A percentile compares a stretch with the other conserved stretches of the same genome.
Conservation (phyloP, 2,329 filamentous ascomycete genomes). For the Exophiala sideris region DNA sequence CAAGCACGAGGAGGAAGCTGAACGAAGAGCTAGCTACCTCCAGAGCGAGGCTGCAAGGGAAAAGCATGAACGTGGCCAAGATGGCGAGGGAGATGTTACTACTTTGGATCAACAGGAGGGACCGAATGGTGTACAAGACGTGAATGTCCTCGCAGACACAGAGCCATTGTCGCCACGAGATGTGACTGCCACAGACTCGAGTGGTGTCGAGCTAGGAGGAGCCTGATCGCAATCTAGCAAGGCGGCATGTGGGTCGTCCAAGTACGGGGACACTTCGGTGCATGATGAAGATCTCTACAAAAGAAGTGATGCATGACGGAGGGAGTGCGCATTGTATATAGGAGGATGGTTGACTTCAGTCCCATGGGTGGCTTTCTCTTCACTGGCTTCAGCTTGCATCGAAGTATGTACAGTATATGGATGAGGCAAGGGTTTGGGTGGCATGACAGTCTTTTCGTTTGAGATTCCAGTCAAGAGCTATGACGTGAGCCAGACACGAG, state of each 20-base stretch:
- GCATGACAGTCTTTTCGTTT: too few species aligned
- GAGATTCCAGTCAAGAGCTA: too few species aligned
- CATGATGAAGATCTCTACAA: too few species aligned
- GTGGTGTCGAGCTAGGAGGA: background rate
- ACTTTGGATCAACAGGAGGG: background rate
- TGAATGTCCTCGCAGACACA: background rate
- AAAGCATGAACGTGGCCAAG: slow-evolving; percentile 1
- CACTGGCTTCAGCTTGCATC: too few species aligned
- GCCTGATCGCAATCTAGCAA: background rate
- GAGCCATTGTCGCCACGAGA: background rate
- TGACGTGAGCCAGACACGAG: too few species aligned
- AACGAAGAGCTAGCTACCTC: slow-evolving; percentile 20
- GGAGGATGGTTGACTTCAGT: too few species aligned
- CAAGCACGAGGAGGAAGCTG: slow-evolving; percentile 39
- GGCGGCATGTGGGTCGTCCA: background rate
- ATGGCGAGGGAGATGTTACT: background rate
- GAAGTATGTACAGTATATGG: too few species aligned
- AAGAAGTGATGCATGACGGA: too few species aligned
- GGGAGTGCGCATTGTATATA: too few species aligned
- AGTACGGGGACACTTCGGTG: background rate
- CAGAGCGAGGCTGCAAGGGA: slow-evolving; percentile 20
- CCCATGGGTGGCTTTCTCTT: too few species aligned
- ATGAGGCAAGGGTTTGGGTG: too few species aligned
- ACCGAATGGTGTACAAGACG: background rate
- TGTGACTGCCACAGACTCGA: background rate